Conservation (phyloP, 345 rosid genomes). For the Lepidium aucheri region DNA sequence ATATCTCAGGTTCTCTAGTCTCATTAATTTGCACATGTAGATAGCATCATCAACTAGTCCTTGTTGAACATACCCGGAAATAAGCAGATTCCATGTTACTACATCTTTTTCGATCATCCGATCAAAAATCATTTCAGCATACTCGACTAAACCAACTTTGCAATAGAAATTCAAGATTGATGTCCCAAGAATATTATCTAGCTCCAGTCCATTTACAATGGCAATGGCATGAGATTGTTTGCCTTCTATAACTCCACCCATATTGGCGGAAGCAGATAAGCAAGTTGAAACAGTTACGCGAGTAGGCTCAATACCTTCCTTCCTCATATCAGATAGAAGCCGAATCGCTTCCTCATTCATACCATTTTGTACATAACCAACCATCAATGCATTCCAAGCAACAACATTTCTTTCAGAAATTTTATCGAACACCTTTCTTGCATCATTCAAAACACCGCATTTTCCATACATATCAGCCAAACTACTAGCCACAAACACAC, state of each 20-base stretch:
- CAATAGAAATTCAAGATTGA: constrained; percentile 65
- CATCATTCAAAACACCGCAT: constrained; percentile 50
- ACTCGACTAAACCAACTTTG: constrained; percentile 58
- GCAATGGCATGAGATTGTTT: constrained; percentile 68
- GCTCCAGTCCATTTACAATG: constrained; percentile 41
- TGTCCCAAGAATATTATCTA: constrained; percentile 58
- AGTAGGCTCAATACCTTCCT: constrained; percentile 45
- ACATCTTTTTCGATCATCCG: constrained; percentile 48
- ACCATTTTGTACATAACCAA: constrained; percentile 52
- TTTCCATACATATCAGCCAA: constrained; percentile 62
- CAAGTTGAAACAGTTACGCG: constrained; percentile 55
- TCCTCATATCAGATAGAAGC: constrained; percentile 43
- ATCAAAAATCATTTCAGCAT: constrained; percentile 53
- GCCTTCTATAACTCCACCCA: constrained; percentile 58
- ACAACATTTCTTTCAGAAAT: constrained; percentile 46
- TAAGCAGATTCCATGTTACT: constrained; percentile 78
- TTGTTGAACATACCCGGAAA: constrained; percentile 47
- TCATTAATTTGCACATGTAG: constrained; percentile 43
- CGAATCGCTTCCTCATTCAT: constrained; percentile 44
- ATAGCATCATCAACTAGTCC: constrained; percentile 47
- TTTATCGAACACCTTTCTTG: constrained; percentile 50
- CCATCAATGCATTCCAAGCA: constrained; percentile 62
- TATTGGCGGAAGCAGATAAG: constrained; percentile 62
- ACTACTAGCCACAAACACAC: constrained; percentile 71
- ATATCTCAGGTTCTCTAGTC: constrained; percentile 39